Evolutionary conservation across 2,329 filamentous ascomycete genomes (phyloP), one percentile per base, ranked within the genome.

Genomic region (Knoxdaviesia proteae): DNA sequence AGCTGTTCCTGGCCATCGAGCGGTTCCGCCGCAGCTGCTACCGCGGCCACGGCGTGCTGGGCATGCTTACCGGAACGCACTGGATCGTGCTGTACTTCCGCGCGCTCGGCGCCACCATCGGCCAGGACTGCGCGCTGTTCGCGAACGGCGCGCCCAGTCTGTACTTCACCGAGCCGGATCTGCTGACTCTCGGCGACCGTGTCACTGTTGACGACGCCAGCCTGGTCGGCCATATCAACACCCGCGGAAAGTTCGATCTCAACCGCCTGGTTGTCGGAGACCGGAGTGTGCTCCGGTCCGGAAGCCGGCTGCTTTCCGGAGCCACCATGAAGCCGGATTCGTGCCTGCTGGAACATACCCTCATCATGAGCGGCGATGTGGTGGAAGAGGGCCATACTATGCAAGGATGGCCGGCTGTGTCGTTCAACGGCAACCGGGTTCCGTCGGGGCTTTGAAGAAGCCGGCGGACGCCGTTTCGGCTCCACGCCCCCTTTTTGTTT

Each of bases 151-250:
- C 56, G 5, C 68, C 69, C 1, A 65, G 59, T 34, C 55, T 73
- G 10, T 61, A 68, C 51, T 69, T 74, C 48, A 74, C 70, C 0
- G 69, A 74, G 54, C 69, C 69, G 1, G 70, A 74, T 44, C 58
- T 74, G 6, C 56, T 74, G 9, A 65, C 58, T 0, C 54, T 73
- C 2, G 69, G 69, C 2, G 62, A 71, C 47, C 54, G 69, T 1
- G 69, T 72, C 1, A 56, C 57, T 1, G 62, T 73, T 1, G 70
- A 74, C 44, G 68, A 74, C 49, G 67, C 68, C 1, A 69, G 65
- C 49, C 54, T 74, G 5, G 68, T 74, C 6, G 65, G 58, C 5
- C 70, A 74, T 49, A 64, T 74, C 51, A 73, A 74, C 51, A 69
- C 66, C 0, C 56, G 69, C 3, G 69, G 70, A 40, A 68, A 67